Conservation (phyloP, 2,329 filamentous ascomycete genomes). For the Cyphellophora europaea region DNA sequence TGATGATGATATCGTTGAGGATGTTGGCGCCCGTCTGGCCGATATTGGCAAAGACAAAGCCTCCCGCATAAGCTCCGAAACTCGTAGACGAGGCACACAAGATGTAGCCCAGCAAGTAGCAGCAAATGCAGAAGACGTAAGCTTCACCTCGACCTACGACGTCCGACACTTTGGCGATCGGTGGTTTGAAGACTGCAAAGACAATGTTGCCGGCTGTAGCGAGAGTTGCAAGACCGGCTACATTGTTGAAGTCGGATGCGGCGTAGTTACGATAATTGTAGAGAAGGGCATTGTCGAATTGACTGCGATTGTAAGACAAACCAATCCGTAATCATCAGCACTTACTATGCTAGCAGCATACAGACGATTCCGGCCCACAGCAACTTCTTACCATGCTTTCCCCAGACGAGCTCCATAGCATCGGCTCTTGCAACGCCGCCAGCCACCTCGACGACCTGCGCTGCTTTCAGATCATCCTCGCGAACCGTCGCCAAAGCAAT, state of each 20-base stretch:
- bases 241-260: constrained; percentile 27
- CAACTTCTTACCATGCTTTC: constrained; percentile 5
- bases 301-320: constrained; percentile 20
- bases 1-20: constrained; percentile 35
- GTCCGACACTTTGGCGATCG: constrained; percentile 32
- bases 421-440: constrained; percentile 5
- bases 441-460: no score
- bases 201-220: constrained; percentile 26
- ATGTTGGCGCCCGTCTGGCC: constrained; percentile 32
- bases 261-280: constrained; percentile 33
- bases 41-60: constrained; percentile 27
- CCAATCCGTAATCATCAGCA: no score
- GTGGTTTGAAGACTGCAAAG: constrained; percentile 28
- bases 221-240: constrained; percentile 21
- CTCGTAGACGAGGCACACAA: constrained; percentile 26
- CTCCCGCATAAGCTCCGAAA: constrained; percentile 28
- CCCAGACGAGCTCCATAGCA: constrained; percentile 8
- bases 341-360: constrained; percentile 7
- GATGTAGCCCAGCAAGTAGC: constrained; percentile 29
- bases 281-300: constrained; percentile 28
- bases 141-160: constrained; percentile 32
- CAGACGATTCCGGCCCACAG: constrained; percentile 4
- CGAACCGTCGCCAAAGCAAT: no score
- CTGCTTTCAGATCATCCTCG: no score
- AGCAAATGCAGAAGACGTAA: constrained; percentile 21